Evolutionary conservation across 129 eudicot species (phyloP), one percentile per base, ranked within the genome.

Genomic region (Lactuca saligna): DNA sequence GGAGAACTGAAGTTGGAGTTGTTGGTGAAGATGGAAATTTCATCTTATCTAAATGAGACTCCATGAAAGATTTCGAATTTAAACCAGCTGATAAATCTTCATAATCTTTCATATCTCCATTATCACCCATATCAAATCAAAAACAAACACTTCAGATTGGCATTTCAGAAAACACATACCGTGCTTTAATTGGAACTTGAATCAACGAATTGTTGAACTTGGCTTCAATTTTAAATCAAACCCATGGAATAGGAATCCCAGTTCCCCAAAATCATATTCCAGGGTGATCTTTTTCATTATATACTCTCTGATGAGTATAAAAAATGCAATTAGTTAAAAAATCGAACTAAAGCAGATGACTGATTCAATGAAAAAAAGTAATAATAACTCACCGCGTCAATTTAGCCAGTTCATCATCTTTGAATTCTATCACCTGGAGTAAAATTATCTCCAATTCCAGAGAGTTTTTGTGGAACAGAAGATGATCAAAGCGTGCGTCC

Each of bases 1-100:
- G 75, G 49, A 70, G 75, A 32, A 70, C 50, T 46, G 67, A 70
- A 32, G 75, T 70, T 32, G 75, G 75, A 41, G 75, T 70, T 46
- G 49, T 17, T 11, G 75, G 75, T 33, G 75, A 70, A 70, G 75
- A 59, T 17, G 75, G 67, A n/a, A 70, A 10, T 33, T 70, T 50
- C 12, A 70, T 5, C 11, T 58, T 70, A 31, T 61, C 68, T 13
- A 61, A 33, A 49, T 60, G 48, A 71, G 68, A 71, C 60, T 60
- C 76, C 76, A 71, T 60, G 37, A 71, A 71, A 71, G 76, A 71
- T 42, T 60, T 61, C 29, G 66, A 37, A 48, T 37, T 48, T 10
- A 48, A 33, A 71, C 25, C 38, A 59, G 37, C 66, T 46, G 16
- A 57, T 71, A 71, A 71, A 46, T 60, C 51, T 71, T 71, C 50